These are phyloP conservation scores for Pleurostoma richardsiae DNA, from an alignment of 2,329 filamentous ascomycete genomes.

Conservation along the genomic window DNA sequence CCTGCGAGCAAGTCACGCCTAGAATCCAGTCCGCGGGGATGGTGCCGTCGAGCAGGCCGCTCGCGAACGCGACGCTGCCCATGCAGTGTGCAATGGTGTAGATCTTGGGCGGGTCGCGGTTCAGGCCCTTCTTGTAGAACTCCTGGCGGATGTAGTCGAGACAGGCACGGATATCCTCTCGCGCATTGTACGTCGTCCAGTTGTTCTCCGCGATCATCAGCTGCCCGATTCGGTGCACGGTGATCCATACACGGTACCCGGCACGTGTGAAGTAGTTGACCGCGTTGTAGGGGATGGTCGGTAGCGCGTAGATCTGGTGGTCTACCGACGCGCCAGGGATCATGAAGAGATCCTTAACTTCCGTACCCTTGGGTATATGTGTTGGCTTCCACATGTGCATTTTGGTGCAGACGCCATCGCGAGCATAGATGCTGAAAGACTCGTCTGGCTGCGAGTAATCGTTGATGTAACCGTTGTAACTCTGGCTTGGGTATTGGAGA, in stretches of 20 bases:
- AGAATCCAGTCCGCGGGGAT: constrained; percentile 52
- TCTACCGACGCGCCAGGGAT: constrained; percentile 59
- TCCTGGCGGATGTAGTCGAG: constrained; percentile 44
- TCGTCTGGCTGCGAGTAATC: constrained; percentile 34
- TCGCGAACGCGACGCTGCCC: constrained; percentile 53
- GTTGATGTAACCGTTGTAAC: constrained; percentile 47
- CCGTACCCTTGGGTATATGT: constrained; percentile 21
- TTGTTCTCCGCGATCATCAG: constrained; percentile 41
- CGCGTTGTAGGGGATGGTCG: constrained; percentile 58
- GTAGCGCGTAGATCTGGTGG: constrained; percentile 57
- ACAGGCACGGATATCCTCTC: constrained; percentile 53
- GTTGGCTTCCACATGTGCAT: constrained; percentile 55
- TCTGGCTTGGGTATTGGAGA: constrained; percentile 48
- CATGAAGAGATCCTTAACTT: constrained; percentile 50
- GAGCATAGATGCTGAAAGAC: constrained; percentile 38
- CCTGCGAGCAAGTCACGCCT: constrained; percentile 54
- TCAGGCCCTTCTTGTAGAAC: constrained; percentile 17
- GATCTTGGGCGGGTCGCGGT: constrained; percentile 24
- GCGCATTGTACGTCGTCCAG: constrained; percentile 56
- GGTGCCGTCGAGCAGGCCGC: constrained; percentile 57
- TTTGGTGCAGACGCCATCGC: constrained; percentile 45
- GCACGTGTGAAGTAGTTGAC: constrained; percentile 57
- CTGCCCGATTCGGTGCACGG: constrained; percentile 53
- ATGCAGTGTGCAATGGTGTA: constrained; percentile 61
- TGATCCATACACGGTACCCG: constrained; percentile 55